These are phyloP conservation scores for Aschersonia sp. DNA, from an alignment of 2,329 filamentous ascomycete species.

Conservation along the genomic window DNA sequence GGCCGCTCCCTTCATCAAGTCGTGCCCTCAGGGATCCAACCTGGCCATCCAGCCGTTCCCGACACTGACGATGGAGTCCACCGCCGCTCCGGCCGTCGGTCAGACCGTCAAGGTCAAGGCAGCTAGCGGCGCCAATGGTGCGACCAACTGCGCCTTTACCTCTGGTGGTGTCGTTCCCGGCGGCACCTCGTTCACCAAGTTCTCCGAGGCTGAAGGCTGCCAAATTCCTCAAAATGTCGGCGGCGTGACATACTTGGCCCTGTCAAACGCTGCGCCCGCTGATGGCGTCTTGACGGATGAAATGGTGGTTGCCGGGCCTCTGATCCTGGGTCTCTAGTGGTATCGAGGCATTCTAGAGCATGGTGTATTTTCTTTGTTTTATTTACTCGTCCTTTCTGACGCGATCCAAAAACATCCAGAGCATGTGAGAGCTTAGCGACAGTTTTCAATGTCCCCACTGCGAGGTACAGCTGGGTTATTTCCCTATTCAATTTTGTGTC, in stretches of 20 bases:
- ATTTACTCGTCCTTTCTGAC: neutral
- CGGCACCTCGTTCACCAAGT: constrained; percentile 44
- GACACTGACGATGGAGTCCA: constrained; percentile 31
- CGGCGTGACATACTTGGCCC: constrained; percentile 53
- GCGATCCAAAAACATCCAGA: too few relatives aligned
- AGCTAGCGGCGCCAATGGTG: constrained; percentile 25
- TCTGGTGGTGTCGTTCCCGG: constrained; percentile 41
- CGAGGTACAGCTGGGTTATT: too few relatives aligned
- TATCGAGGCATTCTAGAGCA: neutral
- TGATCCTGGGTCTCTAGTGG: constrained; percentile 33
- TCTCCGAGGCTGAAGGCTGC: constrained; percentile 38
- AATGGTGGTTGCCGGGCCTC: constrained; percentile 51
- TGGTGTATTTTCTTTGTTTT: neutral
- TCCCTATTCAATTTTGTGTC: too few relatives aligned
- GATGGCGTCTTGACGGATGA: constrained; percentile 41
- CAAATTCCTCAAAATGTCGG: constrained; percentile 45
- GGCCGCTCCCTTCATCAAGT: constrained; percentile 56
- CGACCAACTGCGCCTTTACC: constrained; percentile 52
- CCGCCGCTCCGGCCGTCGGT: constrained; percentile 20
- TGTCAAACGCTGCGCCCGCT: constrained; percentile 39
- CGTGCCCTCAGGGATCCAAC: constrained; percentile 52
- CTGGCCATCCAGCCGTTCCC: constrained; percentile 50
- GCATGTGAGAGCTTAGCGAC: too few relatives aligned
- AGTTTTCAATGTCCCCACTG: too few relatives aligned
- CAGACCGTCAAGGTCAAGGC: constrained; percentile 27